Base-by-base conservation (phyloP, 495 filamentous ascomycete species). In the Hyaloscypha finlandica region DNA sequence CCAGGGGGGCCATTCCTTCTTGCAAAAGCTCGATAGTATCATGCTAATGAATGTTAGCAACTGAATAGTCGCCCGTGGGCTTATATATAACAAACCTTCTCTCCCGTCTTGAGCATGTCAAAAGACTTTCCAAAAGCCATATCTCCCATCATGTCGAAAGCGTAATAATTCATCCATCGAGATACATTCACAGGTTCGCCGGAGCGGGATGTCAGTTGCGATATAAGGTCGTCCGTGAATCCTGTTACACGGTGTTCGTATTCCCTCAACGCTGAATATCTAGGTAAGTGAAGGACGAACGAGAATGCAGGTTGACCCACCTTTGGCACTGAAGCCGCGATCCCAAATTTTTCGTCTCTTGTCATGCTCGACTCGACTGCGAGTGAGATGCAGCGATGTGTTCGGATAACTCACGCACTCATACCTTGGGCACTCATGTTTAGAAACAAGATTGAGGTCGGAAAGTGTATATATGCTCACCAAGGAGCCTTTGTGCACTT, bases 401-500 rank as follows among this genome's bases (percentile, higher is more conserved):
- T 71, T 70, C 0, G 82, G 82, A 51, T 74, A 70, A 0, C 80
- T 65, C 5, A 81, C 70, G 22, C 20, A 30, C 19, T 82, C 80
- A 63, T 48, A 48, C 42, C 42, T 48, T 16, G 42, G 11, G 4
- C 9, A 4, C 8, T 48, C 42, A 48, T 2, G 4, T 48, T 4
- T 19, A 16, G 11, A 48, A 1, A 48, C 35, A 37, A 1, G 12
- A 6, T 6, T 8, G 12, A 48, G 8, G 4, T 48, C 9, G 11
- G 16, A 48, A 48, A 48, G 9, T 4, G 16, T 4, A 48, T 16
- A 16, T 48, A 11, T 14, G 16, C 42, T 48, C 84, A 84, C 80
- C 80, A 84, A 3, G 77, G 72, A 1, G 77, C 76, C 59, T 81
- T 82, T 35, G 70, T 76, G 51, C 73, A 79, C 8, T 70, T 69